phyloP scores from a whole-genome alignment of 2,329 filamentous ascomycete species.

The Sphaerulina vaccinii region DNA sequence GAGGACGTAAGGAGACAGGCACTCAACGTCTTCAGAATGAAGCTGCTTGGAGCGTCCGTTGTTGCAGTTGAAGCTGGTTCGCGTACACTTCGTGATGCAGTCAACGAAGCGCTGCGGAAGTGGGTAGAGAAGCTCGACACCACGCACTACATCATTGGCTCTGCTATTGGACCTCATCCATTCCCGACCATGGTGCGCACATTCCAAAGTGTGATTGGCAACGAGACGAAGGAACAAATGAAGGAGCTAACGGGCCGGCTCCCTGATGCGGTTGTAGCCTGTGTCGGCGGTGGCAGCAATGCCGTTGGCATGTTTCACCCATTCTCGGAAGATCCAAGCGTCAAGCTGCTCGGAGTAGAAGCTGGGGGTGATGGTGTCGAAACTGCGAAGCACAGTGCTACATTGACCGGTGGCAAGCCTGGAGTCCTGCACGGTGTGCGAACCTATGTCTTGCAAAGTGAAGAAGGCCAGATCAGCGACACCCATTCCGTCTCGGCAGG shows the following conservation, averaged over 20 bases:
- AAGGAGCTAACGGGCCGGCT: constrained; percentile 78
- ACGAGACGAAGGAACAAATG: constrained; percentile 94
- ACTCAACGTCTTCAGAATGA: constrained; percentile 97
- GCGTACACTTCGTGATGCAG: constrained; percentile 61
- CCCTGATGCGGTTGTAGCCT: constrained; percentile 93
- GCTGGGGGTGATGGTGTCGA: constrained; percentile 91
- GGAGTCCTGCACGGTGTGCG: constrained; percentile 94
- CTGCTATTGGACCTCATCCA: constrained; percentile 93
- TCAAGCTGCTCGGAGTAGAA: constrained; percentile 90
- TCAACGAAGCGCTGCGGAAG: constrained; percentile 90
- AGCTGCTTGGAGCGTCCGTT: constrained; percentile 88
- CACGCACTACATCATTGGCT: constrained; percentile 98
- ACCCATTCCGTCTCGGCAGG: constrained; percentile 97
- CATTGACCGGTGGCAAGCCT: constrained; percentile 79
- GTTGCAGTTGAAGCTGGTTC: constrained; percentile 90
- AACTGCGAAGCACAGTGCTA: constrained; percentile 81
- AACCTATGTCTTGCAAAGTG: constrained; percentile 91
- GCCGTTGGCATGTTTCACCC: constrained; percentile 98
- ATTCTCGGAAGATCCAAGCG: constrained; percentile 78
- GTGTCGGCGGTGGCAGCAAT: constrained; percentile 93
- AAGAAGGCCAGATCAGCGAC: constrained; percentile 88
- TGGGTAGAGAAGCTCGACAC: constrained; percentile 93
- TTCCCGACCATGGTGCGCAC: constrained; percentile 97
- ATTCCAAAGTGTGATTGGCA: constrained; percentile 94
- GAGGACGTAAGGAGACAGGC: constrained; percentile 96